Evolutionary conservation across 148 eudicot genomes (phyloP), one percentile per base, ranked within the genome.

Genomic region (Euryodendron excelsum): DNA sequence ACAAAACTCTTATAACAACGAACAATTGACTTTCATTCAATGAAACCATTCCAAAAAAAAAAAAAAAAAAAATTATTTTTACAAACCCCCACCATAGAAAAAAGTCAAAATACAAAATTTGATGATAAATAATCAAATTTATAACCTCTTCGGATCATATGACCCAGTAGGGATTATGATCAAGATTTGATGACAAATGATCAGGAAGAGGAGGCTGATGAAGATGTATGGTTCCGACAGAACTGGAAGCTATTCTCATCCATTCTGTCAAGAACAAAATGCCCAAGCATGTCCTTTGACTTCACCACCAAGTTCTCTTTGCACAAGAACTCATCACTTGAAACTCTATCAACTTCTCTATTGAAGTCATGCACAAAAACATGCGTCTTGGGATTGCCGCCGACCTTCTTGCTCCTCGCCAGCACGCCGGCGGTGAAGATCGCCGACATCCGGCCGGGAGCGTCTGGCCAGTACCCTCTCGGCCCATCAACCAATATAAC

Each of bases 401-500:
- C 87, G n/a, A n/a, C n/a, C 59, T 81, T 88, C 82, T 90, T 92
- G 83, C 93, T 90, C 75, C 96, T 73, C 4, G 93, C 92, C 18
- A 92, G 77, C 52, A 92, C 96, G 28, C 87, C 82, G 0, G 96
- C 92, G 7, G 96, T 92, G 84, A 87, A 92, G 14, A 92, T 88
- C 1, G 96, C 85, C 5, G 96, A 78, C 88, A 89, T 88, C 34
- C 96, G 75, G 0, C 96, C 96, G 1, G 96, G 96, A 10, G 92
- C 96, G 2, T 89, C 88, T 0, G 92, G 89, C 96, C 96, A 92
- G 69, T 87, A 82, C 69, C 96, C 96, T 11, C 96, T 80, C 0
- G 96, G 96, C 27, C 96, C 96, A 21, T 92, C 96, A 11, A 92
- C 86, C 74, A 92, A 75, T 60, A 92, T 87, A 9, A 92, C 82